Conservation (phyloP, 768 basidiomycete genomes). For the Termitomyces bulborhizus region DNA sequence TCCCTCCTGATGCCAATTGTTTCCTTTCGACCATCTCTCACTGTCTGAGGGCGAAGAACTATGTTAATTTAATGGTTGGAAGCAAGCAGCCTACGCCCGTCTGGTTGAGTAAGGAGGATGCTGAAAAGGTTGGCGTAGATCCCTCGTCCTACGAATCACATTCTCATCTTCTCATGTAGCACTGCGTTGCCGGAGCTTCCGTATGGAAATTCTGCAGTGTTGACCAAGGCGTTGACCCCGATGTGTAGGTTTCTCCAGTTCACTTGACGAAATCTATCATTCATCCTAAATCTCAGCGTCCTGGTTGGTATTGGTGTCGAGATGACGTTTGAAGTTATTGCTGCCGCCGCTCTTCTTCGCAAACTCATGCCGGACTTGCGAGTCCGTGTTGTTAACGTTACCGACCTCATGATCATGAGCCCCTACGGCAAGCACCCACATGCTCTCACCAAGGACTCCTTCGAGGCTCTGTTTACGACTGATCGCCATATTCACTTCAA, state of each 20-base stretch:
- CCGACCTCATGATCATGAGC: constrained; percentile 82
- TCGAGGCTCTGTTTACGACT: constrained; percentile 64
- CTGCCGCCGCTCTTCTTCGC: constrained; percentile 75
- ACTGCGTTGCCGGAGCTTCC: constrained; percentile 83
- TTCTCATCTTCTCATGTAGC: constrained; percentile 28
- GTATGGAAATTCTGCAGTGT: constrained; percentile 82
- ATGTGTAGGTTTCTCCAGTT: constrained; percentile 45
- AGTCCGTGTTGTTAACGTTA: constrained; percentile 84
- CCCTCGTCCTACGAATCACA: neutral
- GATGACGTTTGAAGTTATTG: constrained; percentile 84
- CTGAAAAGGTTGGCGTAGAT: constrained; percentile 43
- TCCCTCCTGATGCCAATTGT: constrained; percentile 89
- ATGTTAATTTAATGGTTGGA: constrained; percentile 84
- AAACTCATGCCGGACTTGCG: constrained; percentile 65
- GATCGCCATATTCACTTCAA: constrained; percentile 72
- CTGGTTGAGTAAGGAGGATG: constrained; percentile 75
- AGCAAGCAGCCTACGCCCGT: constrained; percentile 79
- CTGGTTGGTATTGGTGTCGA: constrained; percentile 87
- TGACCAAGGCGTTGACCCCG: constrained; percentile 65
- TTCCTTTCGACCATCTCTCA: constrained; percentile 80
- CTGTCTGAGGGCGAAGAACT: constrained; percentile 79
- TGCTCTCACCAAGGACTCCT: constrained; percentile 53
- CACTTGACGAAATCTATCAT: neutral
- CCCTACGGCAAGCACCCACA: constrained; percentile 71
- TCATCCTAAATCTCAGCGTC: constrained; percentile 40